Evolutionary conservation across 306 rosid genomes (phyloP), one percentile per base, ranked within the genome.

Genomic region (Citrullus colocynthis): DNA sequence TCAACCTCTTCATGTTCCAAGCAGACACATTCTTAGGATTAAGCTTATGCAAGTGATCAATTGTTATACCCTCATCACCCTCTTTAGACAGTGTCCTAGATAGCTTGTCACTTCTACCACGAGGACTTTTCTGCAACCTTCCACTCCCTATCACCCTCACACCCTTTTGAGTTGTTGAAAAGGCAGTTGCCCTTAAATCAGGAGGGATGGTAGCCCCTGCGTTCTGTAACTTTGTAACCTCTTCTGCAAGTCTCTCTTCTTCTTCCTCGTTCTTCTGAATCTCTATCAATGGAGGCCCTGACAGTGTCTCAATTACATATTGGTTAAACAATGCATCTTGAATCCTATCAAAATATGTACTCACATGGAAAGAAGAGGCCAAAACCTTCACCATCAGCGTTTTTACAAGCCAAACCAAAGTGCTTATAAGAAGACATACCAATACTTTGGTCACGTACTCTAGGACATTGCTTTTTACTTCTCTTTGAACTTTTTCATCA

Each of bases 1-100:
- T 91, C 39, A 93, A 72, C 83, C 98, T 88, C 84, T 93, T 93
- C 98, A 93, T 93, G 71, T 93, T 93, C 98, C 98, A 93, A 0
- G 98, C 98, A 28, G 98, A 93, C 14, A 93, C 84, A 80, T 93
- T 93, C 78, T 86, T 88, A 1, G 86, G 98, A 81, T 90, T 93
- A 75, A 89, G 80, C 89, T 70, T 91, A 73, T 91, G 96, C 58
- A 93, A 74, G 67, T 89, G 90, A 83, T 87, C 97, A 64, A 93
- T 89, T 18, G 92, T 88, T 61, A 93, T 93, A 4, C 84, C 93
- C 10, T 91, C 98, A 6, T 86, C 92, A 2, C 78, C 65, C 28
- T 54, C 86, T 84, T 77, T 87, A 4, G 91, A 83, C 17, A 81
- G 82, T 4, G 86, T 69, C 61, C 80, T 70, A 0, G 96, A 90